Evolutionary conservation across 768 basidiomycete genomes (phyloP).

Genomic region (Cantharellus cinnabarinus): DNA sequence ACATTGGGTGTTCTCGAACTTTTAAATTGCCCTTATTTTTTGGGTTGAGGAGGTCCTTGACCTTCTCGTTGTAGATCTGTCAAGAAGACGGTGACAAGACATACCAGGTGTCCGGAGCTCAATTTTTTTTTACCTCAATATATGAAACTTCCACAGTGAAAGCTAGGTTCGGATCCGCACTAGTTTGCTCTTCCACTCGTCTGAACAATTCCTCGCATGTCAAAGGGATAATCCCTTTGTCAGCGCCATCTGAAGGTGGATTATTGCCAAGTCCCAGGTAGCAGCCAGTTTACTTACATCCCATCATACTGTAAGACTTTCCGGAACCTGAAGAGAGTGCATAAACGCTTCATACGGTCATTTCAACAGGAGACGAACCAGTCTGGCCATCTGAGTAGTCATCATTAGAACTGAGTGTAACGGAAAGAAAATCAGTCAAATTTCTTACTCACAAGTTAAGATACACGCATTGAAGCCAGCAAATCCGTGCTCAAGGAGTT

Average conservation of each 20-base stretch:
- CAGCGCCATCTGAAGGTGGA: constrained; percentile 46
- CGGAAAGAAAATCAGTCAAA: constrained; percentile 6
- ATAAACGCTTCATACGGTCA: not conserved
- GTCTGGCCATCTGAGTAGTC: constrained; percentile 49
- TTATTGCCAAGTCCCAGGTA: not conserved
- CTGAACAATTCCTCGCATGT: constrained; percentile 86
- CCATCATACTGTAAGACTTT: constrained; percentile 95
- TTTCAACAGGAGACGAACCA: constrained; percentile 27
- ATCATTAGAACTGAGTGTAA: not conserved
- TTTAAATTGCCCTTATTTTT: constrained; percentile 91
- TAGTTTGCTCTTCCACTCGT: constrained; percentile 48
- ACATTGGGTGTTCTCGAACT: constrained; percentile 88
- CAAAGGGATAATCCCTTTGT: constrained; percentile 95
- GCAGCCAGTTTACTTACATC: constrained; percentile 34
- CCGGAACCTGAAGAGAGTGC: constrained; percentile 42
- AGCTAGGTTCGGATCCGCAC: constrained; percentile 41
- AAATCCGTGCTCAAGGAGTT: constrained; percentile 88
- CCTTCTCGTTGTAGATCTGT: constrained; percentile 94
- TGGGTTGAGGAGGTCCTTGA: constrained; percentile 90
- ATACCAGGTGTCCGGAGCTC: constrained; percentile 8
- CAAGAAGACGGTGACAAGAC: not conserved
- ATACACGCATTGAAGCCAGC: constrained; percentile 96
- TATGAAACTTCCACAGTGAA: constrained; percentile 98
- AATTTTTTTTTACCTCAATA: constrained; percentile 42
- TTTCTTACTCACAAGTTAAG: constrained; percentile 67